Conservation (phyloP, 257 asterid species). For the Scutellaria galericulata region DNA sequence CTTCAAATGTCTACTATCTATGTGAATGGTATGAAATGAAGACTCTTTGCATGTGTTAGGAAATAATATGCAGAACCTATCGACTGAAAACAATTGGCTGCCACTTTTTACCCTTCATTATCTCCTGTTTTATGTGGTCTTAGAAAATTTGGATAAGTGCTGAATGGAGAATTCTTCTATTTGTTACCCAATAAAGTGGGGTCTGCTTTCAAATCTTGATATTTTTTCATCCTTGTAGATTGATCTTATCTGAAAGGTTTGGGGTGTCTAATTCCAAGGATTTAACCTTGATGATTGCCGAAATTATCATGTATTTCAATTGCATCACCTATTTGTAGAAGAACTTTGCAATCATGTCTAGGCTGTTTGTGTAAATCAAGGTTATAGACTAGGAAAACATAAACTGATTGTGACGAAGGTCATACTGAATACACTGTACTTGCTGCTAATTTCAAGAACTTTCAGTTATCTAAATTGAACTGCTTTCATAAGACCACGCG, state of each 20-base stretch:
- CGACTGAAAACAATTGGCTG: neutral
- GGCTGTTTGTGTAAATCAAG: neutral
- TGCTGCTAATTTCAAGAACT: neutral
- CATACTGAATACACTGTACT: neutral
- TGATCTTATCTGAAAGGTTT: neutral
- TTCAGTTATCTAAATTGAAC: neutral
- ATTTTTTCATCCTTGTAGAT: conserved; percentile 15
- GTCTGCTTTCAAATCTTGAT: neutral
- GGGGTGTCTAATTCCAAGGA: neutral
- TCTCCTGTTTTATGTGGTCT: neutral
- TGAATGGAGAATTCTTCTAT: neutral
- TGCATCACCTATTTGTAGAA: neutral
- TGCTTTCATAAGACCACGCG: neutral
- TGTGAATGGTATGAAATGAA: conserved; percentile 6
- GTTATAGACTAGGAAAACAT: neutral
- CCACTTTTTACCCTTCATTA: neutral
- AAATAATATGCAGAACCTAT: conserved; percentile 1
- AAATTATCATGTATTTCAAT: neutral
- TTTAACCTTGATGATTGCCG: neutral
- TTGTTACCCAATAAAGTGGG: neutral
- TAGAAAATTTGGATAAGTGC: neutral
- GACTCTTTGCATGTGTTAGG: neutral
- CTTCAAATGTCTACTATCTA: neutral
- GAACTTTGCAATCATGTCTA: neutral
- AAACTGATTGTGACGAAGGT: neutral